These are phyloP conservation scores for Phytophthora citrophthora DNA, from an alignment of 352 stramenopile genomes.

Conservation along the genomic window DNA sequence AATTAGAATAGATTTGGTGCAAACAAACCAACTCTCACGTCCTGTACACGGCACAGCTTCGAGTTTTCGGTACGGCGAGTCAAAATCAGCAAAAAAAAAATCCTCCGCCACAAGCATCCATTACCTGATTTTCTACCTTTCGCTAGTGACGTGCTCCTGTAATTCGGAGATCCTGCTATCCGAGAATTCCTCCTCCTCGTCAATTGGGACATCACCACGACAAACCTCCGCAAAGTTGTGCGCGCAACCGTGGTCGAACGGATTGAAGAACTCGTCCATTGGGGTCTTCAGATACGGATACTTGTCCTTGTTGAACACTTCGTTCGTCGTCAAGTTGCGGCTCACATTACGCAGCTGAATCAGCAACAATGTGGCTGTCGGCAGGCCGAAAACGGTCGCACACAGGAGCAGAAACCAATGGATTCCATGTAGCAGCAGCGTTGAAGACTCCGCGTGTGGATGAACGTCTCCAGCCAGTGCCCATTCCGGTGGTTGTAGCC, in stretches of 20 bases:
- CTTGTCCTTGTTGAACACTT: slow-evolving; percentile 92
- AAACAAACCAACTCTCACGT: not conserved
- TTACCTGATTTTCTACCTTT: slow-evolving; percentile 10
- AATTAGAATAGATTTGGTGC: slow-evolving; percentile 2
- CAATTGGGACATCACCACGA: slow-evolving; percentile 22
- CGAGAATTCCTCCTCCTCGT: slow-evolving; percentile 20
- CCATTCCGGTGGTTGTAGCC: slow-evolving; percentile 38
- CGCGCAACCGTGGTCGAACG: slow-evolving; percentile 68
- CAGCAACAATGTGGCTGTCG: slow-evolving; percentile 62
- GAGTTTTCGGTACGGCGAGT: not conserved
- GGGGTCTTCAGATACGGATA: slow-evolving; percentile 84
- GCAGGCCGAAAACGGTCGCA: slow-evolving; percentile 66
- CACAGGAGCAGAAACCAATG: slow-evolving; percentile 64
- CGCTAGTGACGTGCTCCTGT: slow-evolving; percentile 23
- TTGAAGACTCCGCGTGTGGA: slow-evolving; percentile 32
- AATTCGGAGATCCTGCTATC: slow-evolving; percentile 21
- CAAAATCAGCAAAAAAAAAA: slow-evolving; percentile 17
- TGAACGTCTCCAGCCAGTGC: slow-evolving; percentile 11
- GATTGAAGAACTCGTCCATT: slow-evolving; percentile 83
- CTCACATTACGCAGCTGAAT: slow-evolving; percentile 80
- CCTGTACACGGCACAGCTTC: not conserved
- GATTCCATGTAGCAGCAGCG: slow-evolving; percentile 57
- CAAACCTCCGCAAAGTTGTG: slow-evolving; percentile 72
- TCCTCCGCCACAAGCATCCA: not conserved
- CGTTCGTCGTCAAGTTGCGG: slow-evolving; percentile 83